Percentiles rank a stretch among this genome's conserved stretches.
phyloP scores from a whole-genome alignment of 345 rosid genomes.

The Aegle marmelos region DNA sequence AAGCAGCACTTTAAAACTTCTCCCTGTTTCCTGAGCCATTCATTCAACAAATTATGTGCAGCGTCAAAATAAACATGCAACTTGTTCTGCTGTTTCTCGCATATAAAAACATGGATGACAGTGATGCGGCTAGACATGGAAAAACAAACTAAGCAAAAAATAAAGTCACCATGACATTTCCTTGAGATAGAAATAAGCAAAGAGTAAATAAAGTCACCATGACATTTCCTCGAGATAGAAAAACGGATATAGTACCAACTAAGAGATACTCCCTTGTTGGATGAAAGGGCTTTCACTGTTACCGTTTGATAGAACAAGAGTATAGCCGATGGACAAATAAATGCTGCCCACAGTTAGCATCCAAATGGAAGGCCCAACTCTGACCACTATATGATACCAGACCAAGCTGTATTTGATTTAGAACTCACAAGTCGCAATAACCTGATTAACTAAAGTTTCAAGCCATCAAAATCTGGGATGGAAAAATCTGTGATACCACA shows the following conservation, averaged over 20 bases:
- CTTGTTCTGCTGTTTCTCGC: neutral
- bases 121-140: neutral
- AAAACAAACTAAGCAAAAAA: neutral
- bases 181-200: too few relatives aligned
- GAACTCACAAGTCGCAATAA: neutral
- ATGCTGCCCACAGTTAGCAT: too few relatives aligned
- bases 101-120: neutral
- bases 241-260: neutral
- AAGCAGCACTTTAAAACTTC: neutral
- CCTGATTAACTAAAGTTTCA: neutral
- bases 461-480: neutral
- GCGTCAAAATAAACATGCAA: neutral
- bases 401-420: neutral
- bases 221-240: neutral
- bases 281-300: neutral
- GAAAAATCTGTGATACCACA: neutral
- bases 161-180: too few relatives aligned
- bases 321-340: neutral
- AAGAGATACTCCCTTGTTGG: neutral
- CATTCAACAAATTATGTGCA: neutral
- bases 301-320: neutral
- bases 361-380: neutral
- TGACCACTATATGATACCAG: neutral
- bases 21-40: neutral
- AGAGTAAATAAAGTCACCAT: too few relatives aligned